A percentile compares a stretch with the other conserved stretches of the same genome.
Evolutionary conservation across 192 early-diverging fungal genomes (phyloP).

Genomic region (Umbelopsis isabellina): DNA sequence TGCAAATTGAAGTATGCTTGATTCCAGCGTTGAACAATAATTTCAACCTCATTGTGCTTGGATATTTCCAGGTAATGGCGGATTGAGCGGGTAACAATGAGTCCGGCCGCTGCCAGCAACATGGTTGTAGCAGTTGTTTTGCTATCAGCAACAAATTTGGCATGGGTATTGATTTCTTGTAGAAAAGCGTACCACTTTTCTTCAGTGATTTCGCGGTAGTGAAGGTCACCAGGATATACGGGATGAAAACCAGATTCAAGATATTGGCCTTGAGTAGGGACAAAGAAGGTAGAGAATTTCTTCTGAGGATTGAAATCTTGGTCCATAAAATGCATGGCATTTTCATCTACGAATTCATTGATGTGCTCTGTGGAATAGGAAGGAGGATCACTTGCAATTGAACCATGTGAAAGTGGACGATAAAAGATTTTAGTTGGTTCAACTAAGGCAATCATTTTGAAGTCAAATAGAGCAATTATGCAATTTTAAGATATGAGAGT

Average conservation of each 20-base stretch:
- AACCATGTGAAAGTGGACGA: too few relatives aligned
- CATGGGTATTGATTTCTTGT: neutral
- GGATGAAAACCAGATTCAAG: neutral
- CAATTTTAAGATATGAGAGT: too few relatives aligned
- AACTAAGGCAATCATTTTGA: too few relatives aligned
- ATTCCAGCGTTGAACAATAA: neutral
- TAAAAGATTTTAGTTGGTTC: too few relatives aligned
- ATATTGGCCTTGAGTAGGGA: neutral
- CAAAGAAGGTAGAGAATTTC: neutral
- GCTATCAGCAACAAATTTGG: neutral
- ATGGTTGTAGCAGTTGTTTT: neutral
- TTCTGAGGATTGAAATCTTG: too few relatives aligned
- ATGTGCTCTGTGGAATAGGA: too few relatives aligned
- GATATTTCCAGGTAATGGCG: neutral
- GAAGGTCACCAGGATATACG: neutral
- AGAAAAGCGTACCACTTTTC: neutral
- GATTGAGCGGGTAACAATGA: neutral
- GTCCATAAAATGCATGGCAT: too few relatives aligned
- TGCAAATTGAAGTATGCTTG: neutral
- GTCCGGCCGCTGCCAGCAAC: neutral
- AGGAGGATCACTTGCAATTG: too few relatives aligned
- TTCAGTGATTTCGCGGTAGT: neutral
- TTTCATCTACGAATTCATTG: too few relatives aligned
- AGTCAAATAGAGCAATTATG: too few relatives aligned
- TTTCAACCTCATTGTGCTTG: neutral